Evolutionary conservation across 1,284 basidiomycete genomes (phyloP).

Genomic region (Coriolopsis trogii): DNA sequence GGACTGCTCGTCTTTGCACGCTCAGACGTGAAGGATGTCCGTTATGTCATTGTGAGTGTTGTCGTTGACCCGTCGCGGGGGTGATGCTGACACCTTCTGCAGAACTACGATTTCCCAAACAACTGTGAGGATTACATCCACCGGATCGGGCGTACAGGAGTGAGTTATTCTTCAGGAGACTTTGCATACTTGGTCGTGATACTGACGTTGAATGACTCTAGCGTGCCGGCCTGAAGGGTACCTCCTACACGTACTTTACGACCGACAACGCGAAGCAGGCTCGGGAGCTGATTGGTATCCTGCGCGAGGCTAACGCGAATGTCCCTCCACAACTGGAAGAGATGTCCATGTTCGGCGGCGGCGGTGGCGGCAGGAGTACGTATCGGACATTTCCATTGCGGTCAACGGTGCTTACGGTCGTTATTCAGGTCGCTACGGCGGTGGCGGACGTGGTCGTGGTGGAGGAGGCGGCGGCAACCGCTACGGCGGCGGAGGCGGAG

Average conservation of each 20-base stretch:
- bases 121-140: constrained; percentile 96
- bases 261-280: constrained; percentile 94
- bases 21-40: constrained; percentile 93
- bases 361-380: constrained; percentile 73
- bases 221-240: constrained; percentile 90
- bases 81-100: constrained; percentile 29
- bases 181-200: not conserved
- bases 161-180: constrained; percentile 40
- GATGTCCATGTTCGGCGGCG: constrained; percentile 87
- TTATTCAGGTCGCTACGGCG: constrained; percentile 33
- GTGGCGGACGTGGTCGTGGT: constrained; percentile 35
- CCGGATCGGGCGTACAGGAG: constrained; percentile 89
- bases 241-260: constrained; percentile 96
- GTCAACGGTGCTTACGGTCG: not conserved
- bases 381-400: not conserved
- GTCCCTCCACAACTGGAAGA: constrained; percentile 92
- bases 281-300: constrained; percentile 87
- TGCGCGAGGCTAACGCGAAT: constrained; percentile 88
- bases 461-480: constrained; percentile 39
- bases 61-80: not conserved
- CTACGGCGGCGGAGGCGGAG: constrained; percentile 38
- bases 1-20: constrained; percentile 35
- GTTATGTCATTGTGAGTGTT: constrained; percentile 83
- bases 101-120: constrained; percentile 98
- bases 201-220: constrained; percentile 36